phyloP scores from a whole-genome alignment of 129 eudicot species.

The Centaurea solstitialis region DNA sequence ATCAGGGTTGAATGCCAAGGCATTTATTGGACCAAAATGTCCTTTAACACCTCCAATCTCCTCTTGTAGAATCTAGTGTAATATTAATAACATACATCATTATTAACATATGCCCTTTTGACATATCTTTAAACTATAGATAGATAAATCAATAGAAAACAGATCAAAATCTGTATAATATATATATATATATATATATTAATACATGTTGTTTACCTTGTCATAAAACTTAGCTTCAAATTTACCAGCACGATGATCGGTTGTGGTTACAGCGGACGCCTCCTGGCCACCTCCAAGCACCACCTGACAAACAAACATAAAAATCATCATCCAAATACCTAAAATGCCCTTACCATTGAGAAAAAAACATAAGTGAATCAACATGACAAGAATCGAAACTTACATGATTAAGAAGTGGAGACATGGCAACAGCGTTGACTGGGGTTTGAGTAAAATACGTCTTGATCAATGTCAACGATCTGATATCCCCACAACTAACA shows the following conservation, averaged over 20 bases:
- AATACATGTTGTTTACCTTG: slow-evolving; percentile 49
- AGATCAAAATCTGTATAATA: not conserved
- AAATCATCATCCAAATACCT: too few species aligned
- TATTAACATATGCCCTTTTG: too few species aligned
- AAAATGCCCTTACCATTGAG: not conserved
- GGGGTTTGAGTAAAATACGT: slow-evolving; percentile 86
- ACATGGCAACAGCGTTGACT: slow-evolving; percentile 92
- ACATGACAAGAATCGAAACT: too few species aligned
- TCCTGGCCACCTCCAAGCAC: slow-evolving; percentile 99
- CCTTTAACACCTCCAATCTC: slow-evolving; percentile 94
- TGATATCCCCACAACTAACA: slow-evolving; percentile 96
- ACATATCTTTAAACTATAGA: too few species aligned
- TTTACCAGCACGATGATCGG: slow-evolving; percentile 99
- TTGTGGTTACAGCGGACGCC: slow-evolving; percentile 90
- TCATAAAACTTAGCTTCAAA: slow-evolving; percentile 97
- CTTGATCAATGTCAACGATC: slow-evolving; percentile 83
- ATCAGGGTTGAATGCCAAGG: slow-evolving; percentile 96
- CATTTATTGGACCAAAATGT: slow-evolving; percentile 95
- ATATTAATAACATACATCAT: too few species aligned
- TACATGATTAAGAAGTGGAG: slow-evolving; percentile 94
- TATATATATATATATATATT: too few species aligned
- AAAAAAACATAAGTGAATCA: too few species aligned
- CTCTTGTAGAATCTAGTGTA: slow-evolving; percentile 68
- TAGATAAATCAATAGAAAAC: not conserved
- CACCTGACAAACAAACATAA: slow-evolving; percentile 72